Percentiles rank a stretch among this genome's conserved stretches.
phyloP scores from a whole-genome alignment of 75 land plant species.

The Cupressus sempervirens region DNA sequence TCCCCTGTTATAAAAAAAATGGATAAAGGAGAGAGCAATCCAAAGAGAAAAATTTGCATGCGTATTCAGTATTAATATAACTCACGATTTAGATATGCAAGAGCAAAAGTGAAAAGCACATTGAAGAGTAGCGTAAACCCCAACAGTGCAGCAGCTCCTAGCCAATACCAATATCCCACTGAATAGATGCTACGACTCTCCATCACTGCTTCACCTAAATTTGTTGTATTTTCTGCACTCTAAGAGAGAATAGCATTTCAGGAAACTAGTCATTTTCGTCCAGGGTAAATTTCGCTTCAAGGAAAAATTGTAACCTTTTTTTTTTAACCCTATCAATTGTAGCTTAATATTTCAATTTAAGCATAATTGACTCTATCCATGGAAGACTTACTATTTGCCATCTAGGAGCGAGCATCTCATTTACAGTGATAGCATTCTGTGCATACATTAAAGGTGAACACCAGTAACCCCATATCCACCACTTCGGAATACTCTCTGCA shows the following conservation, averaged over 20 bases:
- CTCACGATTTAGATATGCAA: slow-evolving; percentile 76
- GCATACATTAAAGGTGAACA: slow-evolving; percentile 64
- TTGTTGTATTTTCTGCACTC: slow-evolving; percentile 33
- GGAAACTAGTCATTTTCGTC: not conserved
- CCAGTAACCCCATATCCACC: slow-evolving; percentile 87
- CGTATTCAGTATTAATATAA: not conserved
- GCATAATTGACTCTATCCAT: not conserved
- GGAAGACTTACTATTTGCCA: slow-evolving; percentile 38
- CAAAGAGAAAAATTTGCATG: not conserved
- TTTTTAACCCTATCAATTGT: not conserved
- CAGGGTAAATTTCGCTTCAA: not conserved
- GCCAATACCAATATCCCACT: slow-evolving; percentile 70
- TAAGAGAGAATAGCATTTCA: slow-evolving; percentile 14
- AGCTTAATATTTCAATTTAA: slow-evolving; percentile 2
- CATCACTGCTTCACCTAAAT: slow-evolving; percentile 51
- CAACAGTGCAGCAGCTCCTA: slow-evolving; percentile 62
- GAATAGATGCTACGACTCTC: slow-evolving; percentile 32
- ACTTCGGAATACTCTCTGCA: slow-evolving; percentile 46
- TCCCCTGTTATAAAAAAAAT: not conserved
- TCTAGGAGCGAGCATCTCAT: slow-evolving; percentile 58
- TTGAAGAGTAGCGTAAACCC: slow-evolving; percentile 74
- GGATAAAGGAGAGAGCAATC: not conserved
- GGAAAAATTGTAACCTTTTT: not conserved
- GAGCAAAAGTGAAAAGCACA: slow-evolving; percentile 65
- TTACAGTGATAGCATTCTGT: slow-evolving; percentile 49